phyloP scores from a whole-genome alignment of 2,329 filamentous ascomycete genomes.

The Neurospora sp. region DNA sequence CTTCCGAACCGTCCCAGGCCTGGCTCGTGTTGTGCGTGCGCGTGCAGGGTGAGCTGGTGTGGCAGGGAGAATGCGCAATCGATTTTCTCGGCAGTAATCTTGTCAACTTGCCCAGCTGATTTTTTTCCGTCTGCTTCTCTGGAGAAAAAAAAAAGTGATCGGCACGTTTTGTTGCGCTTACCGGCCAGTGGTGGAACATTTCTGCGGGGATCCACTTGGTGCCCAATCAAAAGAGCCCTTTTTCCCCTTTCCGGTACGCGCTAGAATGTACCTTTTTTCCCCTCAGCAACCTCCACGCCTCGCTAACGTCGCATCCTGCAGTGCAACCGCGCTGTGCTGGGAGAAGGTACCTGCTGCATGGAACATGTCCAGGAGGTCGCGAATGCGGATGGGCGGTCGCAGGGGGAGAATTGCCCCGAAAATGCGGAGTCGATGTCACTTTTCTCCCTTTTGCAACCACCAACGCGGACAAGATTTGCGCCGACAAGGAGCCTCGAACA shows the following conservation, averaged over 20 bases:
- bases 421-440: neutral
- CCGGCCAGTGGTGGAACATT: constrained; percentile 16
- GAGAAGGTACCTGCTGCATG: neutral
- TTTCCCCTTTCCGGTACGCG: neutral
- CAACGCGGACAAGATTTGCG: neutral
- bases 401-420: neutral
- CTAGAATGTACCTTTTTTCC: neutral
- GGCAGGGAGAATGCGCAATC: constrained; percentile 4
- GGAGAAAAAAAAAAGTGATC: neutral
- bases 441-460: neutral
- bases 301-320: neutral
- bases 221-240: neutral
- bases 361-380: neutral
- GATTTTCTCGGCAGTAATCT: constrained; percentile 7
- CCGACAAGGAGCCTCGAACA: neutral
- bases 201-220: constrained; percentile 7
- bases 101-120: neutral
- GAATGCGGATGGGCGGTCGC: neutral
- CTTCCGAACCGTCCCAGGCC: neutral
- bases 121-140: neutral
- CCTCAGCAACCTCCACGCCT: neutral
- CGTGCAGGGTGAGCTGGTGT: constrained; percentile 6
- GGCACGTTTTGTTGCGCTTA: neutral
- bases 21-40: constrained; percentile 1
- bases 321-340: neutral